Conservation (phyloP, 2,329 filamentous ascomycete genomes). For the Trichoderma breve region DNA sequence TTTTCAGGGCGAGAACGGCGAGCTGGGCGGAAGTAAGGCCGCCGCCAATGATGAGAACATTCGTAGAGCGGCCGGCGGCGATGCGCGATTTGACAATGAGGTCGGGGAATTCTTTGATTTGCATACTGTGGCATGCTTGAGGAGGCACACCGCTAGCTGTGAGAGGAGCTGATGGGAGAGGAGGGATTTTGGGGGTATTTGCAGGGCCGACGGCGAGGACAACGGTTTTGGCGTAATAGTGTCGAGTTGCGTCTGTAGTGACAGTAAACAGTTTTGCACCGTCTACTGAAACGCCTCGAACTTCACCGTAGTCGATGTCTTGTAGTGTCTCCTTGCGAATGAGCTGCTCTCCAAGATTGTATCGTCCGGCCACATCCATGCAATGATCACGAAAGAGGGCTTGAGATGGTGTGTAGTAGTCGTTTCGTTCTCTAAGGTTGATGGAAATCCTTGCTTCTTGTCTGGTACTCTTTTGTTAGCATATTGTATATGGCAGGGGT, state of each 20-base stretch:
- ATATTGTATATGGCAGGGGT: neutral
- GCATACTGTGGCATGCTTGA: conserved; percentile 62
- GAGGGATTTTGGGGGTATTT: conserved; percentile 53
- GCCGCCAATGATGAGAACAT: conserved; percentile 69
- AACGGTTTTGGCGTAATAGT: conserved; percentile 59
- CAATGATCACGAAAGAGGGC: conserved; percentile 63
- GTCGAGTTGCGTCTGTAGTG: conserved; percentile 37
- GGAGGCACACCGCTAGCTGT: conserved; percentile 24
- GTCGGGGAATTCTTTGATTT: conserved; percentile 59
- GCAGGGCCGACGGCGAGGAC: conserved; percentile 71
- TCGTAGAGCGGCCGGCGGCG: conserved; percentile 46
- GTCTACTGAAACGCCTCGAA: conserved; percentile 43
- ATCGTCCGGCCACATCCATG: conserved; percentile 54
- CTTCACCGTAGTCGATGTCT: conserved; percentile 59
- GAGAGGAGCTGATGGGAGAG: conserved; percentile 34
- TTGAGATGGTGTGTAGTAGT: conserved; percentile 66
- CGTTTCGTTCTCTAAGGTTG: conserved; percentile 65
- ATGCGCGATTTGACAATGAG: conserved; percentile 53
- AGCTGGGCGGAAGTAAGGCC: conserved; percentile 76
- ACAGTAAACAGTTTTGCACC: conserved; percentile 64
- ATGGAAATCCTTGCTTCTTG: conserved; percentile 51
- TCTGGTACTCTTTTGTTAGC: conserved; percentile 29
- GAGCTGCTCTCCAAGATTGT: conserved; percentile 46
- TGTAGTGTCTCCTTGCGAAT: conserved; percentile 60
- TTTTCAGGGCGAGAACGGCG: conserved; percentile 62